Evolutionary conservation across 441 rosid genomes (phyloP).

Genomic region (Syzygium syzygioides): DNA sequence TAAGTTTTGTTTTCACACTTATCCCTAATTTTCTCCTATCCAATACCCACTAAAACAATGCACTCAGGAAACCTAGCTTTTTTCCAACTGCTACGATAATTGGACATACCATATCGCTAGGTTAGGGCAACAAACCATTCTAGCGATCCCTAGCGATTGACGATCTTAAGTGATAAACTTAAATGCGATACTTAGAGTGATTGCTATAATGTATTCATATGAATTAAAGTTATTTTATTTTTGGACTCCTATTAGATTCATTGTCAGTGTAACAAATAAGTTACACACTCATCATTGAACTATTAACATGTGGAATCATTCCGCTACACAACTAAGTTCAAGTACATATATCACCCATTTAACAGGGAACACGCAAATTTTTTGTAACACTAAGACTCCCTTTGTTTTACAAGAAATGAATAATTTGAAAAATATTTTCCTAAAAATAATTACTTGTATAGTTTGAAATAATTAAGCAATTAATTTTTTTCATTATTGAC

Average conservation of each 20-base stretch:
- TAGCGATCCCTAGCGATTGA: background rate
- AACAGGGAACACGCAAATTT: background rate
- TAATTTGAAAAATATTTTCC: too few relatives aligned
- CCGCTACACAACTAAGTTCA: background rate
- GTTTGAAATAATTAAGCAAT: too few relatives aligned
- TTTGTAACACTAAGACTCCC: too few relatives aligned
- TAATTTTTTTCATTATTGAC: too few relatives aligned
- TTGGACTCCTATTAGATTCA: background rate
- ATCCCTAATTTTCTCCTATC: background rate
- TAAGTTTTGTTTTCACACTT: background rate
- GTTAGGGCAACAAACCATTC: accelerated
- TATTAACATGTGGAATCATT: too few relatives aligned
- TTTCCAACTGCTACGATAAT: background rate
- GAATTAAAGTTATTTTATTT: background rate
- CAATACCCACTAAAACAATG: background rate
- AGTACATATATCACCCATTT: too few relatives aligned
- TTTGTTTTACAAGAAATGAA: too few relatives aligned
- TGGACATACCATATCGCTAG: background rate
- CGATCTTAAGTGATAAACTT: too few relatives aligned
- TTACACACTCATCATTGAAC: background rate
- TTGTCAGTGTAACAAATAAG: accelerated
- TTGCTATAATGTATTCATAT: background rate
- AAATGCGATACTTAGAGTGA: too few relatives aligned
- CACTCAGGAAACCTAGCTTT: background rate
- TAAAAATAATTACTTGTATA: too few relatives aligned